Base-by-base conservation (phyloP, 2,329 filamentous ascomycete species). In the Colletotrichum kahawae region DNA sequence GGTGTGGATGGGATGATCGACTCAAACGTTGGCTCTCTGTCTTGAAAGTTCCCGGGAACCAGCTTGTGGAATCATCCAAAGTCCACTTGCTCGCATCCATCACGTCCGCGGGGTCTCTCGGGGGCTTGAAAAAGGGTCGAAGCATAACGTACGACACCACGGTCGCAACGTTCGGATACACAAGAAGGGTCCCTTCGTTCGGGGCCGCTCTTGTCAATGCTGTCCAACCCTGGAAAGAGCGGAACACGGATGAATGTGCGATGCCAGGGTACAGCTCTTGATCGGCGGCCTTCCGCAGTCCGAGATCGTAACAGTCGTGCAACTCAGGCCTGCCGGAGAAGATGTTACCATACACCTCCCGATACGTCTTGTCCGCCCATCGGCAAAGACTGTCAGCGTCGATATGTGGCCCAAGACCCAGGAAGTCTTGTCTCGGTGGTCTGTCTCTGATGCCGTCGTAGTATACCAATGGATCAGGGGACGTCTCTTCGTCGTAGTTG, bases 191-290 rank as follows among this genome's bases (percentile, higher is more conserved):
- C 13, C 85, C 86, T 74, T 86, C 82, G 10, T 68, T 63, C 4
- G 79, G 78, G 3, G 78, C 82, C 4, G 84, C 80, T 5, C 79
- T 78, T 0, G 85, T 86, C 21, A 87, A 79, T 1, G 86, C 85
- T 4, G 85, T 87, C 85, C 85, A 87, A 31, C 85, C 85, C 75
- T 87, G 84, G 72, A 84, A 87, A 3, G 82, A 80, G 9, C 85
- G 80, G 38, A 87, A 82, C 4, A 86, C 64, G 3, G 81, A 80
- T 1, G 83, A 86, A 71, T 87, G 84, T 0, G 84, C 82, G 12
- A 71, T 65, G 7, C 83, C 85, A 8, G 81, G 78, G 75, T 84
- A 86, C 24, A 84, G 70, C 29, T 78, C 79, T 67, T 82, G 82
- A 67, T 84, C 79, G 1, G 84, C 84, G 2, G 76, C 72, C 60